Percentiles rank a stretch among this genome's conserved stretches.
phyloP scores from a whole-genome alignment of 2,329 filamentous ascomycete species.

The Sarocladium kiliense region DNA sequence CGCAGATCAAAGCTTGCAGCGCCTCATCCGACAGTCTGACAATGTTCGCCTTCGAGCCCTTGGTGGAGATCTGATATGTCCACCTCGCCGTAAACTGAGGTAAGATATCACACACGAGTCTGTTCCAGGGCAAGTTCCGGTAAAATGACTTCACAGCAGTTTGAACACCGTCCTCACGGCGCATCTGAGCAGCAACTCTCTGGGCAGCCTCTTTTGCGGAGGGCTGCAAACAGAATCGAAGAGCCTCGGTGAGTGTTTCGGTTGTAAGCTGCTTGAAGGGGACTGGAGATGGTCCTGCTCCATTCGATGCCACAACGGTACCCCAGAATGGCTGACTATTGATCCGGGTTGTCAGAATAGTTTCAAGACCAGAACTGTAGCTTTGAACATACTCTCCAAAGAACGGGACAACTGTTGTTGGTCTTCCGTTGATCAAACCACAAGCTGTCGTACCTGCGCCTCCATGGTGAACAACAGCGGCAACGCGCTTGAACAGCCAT shows the following conservation, averaged over 20 bases:
- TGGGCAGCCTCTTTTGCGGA: conserved; percentile 17
- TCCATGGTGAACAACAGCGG: conserved; percentile 56
- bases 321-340: conserved; percentile 38
- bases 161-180: conserved; percentile 8
- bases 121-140: conserved; percentile 26
- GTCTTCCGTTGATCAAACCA: conserved; percentile 53
- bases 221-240: conserved; percentile 26
- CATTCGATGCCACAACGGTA: conserved; percentile 32
- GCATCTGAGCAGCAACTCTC: conserved; percentile 7
- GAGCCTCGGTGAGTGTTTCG: conserved; percentile 29
- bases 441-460: conserved; percentile 63
- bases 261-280: conserved; percentile 28
- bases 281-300: conserved; percentile 35
- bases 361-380: too few species aligned
- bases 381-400: conserved; percentile 43
- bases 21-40: conserved; percentile 9
- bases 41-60: neutral
- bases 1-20: neutral
- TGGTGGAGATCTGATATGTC: neutral
- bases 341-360: neutral
- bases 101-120: conserved; percentile 29
- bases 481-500: conserved; percentile 57
- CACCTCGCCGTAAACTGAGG: conserved; percentile 40
- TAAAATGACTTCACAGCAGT: conserved; percentile 36
- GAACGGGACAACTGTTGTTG: conserved; percentile 62